Evolutionary conservation across 2,329 filamentous ascomycete species (phyloP).

Genomic region (Aspergillus neotritici): DNA sequence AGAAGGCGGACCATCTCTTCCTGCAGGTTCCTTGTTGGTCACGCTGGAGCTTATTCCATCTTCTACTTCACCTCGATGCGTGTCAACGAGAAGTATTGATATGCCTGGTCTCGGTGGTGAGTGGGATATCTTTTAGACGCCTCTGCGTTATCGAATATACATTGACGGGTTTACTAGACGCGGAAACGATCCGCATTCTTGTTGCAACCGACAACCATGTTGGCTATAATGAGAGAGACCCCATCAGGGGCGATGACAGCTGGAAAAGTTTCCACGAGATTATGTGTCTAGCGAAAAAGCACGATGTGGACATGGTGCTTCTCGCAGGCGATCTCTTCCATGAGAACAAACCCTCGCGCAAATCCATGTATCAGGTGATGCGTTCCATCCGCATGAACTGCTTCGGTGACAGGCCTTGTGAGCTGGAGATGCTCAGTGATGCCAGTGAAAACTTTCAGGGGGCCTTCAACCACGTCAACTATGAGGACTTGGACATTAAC

Average conservation of each 20-base stretch:
- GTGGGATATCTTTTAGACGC: neutral
- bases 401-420: constrained; percentile 89
- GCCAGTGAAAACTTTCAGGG: constrained; percentile 85
- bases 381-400: constrained; percentile 88
- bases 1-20: too few relatives aligned
- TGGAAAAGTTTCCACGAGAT: constrained; percentile 96
- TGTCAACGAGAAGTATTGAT: neutral
- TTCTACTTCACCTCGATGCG: neutral
- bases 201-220: constrained; percentile 97
- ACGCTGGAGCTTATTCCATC: neutral
- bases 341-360: constrained; percentile 93
- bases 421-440: constrained; percentile 90
- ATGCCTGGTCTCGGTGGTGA: constrained; percentile 28
- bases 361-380: constrained; percentile 97
- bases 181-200: constrained; percentile 90
- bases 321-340: constrained; percentile 94
- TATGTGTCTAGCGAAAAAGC: constrained; percentile 76
- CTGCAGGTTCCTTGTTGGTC: neutral
- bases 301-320: constrained; percentile 96
- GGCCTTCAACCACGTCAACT: constrained; percentile 91
- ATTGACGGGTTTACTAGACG: constrained; percentile 32
- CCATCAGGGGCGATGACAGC: constrained; percentile 92
- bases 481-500: constrained; percentile 96
- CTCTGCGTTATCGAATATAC: neutral
- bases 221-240: constrained; percentile 87